A percentile compares a stretch with the other conserved stretches of the same genome.
These are phyloP conservation scores for Wickerhamomyces queroliae DNA, from an alignment of 805 yeast genomes.

Conservation along the genomic window DNA sequence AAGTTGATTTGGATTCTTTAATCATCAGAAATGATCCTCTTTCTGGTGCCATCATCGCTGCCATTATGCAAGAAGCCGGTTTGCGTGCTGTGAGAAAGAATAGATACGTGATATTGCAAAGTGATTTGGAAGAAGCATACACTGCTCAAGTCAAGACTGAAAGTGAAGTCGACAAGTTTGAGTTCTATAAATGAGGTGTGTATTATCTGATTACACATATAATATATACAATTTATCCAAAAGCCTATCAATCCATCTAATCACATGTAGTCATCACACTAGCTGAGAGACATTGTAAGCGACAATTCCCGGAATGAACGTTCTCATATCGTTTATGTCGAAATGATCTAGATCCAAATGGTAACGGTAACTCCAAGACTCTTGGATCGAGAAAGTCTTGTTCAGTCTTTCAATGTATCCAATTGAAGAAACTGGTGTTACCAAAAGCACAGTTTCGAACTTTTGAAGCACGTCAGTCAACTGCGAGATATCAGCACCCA, in stretches of 20 bases:
- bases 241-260: no score
- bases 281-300: constrained; percentile 34
- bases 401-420: constrained; percentile 13
- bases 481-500: constrained; percentile 34
- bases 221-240: no score
- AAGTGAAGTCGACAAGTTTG: constrained; percentile 93
- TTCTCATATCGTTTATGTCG: constrained; percentile 38
- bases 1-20: constrained; percentile 90
- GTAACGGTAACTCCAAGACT: constrained; percentile 30
- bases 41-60: constrained; percentile 97
- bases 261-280: no score
- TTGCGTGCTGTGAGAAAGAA: constrained; percentile 97
- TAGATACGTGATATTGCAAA: constrained; percentile 92
- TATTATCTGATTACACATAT: no score
- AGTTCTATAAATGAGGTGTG: constrained; percentile 86
- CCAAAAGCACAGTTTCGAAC: constrained; percentile 11
- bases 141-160: constrained; percentile 95
- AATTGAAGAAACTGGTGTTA: constrained; percentile 21
- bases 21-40: constrained; percentile 94
- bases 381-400: constrained; percentile 8
- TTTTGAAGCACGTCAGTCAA: constrained; percentile 19
- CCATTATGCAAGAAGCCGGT: constrained; percentile 99
- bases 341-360: constrained; percentile 77
- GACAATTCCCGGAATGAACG: constrained; percentile 60
- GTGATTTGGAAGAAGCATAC: constrained; percentile 97